Percentiles rank a stretch among this genome's conserved stretches.
Conservation (phyloP, 768 basidiomycete species). For the Mycena rebaudengoi region DNA sequence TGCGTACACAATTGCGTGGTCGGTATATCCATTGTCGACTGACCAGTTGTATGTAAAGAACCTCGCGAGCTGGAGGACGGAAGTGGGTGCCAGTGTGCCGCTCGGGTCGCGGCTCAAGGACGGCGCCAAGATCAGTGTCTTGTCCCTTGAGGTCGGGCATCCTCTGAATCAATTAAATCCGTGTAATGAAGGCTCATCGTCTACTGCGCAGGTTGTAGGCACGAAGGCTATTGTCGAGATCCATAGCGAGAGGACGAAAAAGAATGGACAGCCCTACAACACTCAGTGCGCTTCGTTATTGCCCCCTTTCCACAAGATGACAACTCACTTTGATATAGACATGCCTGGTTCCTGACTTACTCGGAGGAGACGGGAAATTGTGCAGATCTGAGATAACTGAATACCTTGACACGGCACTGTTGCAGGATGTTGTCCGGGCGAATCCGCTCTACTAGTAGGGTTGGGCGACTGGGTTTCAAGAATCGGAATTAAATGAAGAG, state of each 20-base stretch:
- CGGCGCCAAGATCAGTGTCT: neutral
- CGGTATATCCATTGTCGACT: neutral
- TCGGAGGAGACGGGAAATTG: neutral
- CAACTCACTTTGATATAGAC: neutral
- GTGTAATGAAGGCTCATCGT: neutral
- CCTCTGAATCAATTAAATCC: neutral
- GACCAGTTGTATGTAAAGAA: neutral
- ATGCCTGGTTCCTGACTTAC: neutral
- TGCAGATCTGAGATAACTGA: no score
- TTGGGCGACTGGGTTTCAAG: no score
- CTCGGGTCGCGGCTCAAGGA: neutral
- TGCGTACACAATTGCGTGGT: neutral
- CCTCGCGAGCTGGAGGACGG: neutral
- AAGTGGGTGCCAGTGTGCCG: neutral
- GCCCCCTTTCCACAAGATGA: no score
- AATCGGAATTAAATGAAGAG: no score
- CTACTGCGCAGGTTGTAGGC: neutral
- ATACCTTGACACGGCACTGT: neutral
- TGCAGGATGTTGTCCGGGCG: neutral
- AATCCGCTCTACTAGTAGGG: no score
- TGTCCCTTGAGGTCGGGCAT: neutral
- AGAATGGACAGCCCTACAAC: neutral
- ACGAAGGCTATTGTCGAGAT: neutral
- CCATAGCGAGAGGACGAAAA: neutral
- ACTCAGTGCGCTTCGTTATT: neutral